Percentiles rank a stretch among this genome's conserved stretches.
Conservation (phyloP, 202 grass and related monocot species). For the Panicum virgatum region DNA sequence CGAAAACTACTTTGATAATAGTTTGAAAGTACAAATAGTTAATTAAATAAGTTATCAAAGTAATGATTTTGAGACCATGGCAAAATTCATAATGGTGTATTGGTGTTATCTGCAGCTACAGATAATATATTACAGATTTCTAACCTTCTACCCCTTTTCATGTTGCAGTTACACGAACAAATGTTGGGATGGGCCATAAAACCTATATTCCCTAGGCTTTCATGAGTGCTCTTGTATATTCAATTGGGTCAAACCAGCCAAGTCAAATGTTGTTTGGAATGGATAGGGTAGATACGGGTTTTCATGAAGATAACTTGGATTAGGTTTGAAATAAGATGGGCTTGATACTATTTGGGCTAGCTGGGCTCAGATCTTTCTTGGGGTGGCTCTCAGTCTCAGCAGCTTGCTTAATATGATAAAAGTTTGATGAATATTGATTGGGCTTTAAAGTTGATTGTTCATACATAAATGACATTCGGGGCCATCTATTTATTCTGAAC, state of each 20-base stretch:
- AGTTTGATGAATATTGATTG: background rate
- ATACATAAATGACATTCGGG: background rate
- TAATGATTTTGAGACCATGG: background rate
- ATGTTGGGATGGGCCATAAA: background rate
- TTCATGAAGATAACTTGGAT: background rate
- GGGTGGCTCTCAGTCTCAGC: background rate
- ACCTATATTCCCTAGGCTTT: background rate
- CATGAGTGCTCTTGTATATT: background rate
- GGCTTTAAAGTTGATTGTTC: background rate
- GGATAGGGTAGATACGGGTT: background rate
- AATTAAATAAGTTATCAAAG: background rate
- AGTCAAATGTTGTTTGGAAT: constrained; percentile 8
- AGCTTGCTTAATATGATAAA: background rate
- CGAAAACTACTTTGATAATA: background rate
- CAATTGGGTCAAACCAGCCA: background rate
- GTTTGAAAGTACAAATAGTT: background rate
- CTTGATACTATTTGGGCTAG: background rate
- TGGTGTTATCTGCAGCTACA: background rate
- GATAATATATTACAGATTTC: background rate
- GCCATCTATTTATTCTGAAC: background rate
- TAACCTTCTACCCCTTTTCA: background rate
- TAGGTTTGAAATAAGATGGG: background rate
- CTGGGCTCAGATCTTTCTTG: background rate
- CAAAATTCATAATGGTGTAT: background rate
- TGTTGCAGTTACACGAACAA: background rate